phyloP scores from a whole-genome alignment of 495 filamentous ascomycete genomes.

The Alectoria sarmentosa region DNA sequence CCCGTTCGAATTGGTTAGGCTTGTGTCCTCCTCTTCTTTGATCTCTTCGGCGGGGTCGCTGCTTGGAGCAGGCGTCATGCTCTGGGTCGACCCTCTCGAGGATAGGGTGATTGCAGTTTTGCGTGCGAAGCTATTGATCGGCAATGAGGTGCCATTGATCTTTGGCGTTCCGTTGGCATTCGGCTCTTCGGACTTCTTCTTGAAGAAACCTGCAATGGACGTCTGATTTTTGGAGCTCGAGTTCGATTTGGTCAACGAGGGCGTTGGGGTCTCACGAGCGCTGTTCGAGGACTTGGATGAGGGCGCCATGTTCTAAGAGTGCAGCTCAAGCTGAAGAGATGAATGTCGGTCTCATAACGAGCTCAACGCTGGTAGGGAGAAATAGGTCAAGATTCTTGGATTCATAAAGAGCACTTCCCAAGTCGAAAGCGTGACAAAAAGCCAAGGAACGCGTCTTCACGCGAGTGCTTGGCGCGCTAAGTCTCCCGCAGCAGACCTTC shows the following conservation, averaged over 20 bases:
- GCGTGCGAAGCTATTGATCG: slow-evolving; percentile 11
- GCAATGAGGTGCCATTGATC: slow-evolving; percentile 33
- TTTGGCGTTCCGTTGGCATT: slow-evolving; percentile 38
- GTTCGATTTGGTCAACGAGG: slow-evolving; percentile 41
- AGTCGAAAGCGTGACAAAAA: neutral
- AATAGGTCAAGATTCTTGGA: neutral
- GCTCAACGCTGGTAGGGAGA: neutral
- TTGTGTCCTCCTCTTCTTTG: slow-evolving; percentile 33
- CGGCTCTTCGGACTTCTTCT: slow-evolving; percentile 52
- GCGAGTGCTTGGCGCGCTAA: neutral
- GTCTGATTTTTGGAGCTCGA: slow-evolving; percentile 62
- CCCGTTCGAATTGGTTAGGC: slow-evolving; percentile 27
- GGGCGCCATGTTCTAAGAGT: slow-evolving; percentile 10
- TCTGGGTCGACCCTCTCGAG: slow-evolving; percentile 40
- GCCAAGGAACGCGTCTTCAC: neutral
- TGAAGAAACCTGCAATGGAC: slow-evolving; percentile 79
- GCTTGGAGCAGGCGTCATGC: slow-evolving; percentile 70
- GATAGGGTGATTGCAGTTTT: slow-evolving; percentile 29
- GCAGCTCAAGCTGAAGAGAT: neutral
- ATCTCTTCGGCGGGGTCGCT: slow-evolving; percentile 51
- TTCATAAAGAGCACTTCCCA: neutral
- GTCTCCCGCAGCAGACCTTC: too few species aligned
- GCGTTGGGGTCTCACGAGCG: slow-evolving; percentile 27
- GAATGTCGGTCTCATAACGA: neutral
- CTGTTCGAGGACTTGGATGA: slow-evolving; percentile 20